phyloP scores from a whole-genome alignment of 2,329 filamentous ascomycete genomes.

The Xylaria sp. region DNA sequence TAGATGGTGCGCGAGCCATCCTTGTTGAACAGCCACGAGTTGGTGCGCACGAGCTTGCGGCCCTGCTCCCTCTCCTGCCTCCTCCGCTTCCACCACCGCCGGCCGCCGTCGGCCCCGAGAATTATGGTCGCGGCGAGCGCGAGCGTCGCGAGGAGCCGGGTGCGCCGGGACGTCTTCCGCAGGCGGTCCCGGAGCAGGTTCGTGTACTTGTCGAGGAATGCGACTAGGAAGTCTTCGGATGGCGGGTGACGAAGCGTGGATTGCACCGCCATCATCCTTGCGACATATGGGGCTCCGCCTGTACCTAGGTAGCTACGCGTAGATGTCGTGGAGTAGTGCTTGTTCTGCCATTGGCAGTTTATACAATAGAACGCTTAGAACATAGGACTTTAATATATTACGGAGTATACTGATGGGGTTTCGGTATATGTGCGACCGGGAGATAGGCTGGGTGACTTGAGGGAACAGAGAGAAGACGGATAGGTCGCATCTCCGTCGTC shows the following conservation, averaged over 20 bases:
- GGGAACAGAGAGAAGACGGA: slow-evolving; percentile 5
- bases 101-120: slow-evolving; percentile 75
- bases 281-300: slow-evolving; percentile 24
- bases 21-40: slow-evolving; percentile 91
- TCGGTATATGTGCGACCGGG: slow-evolving; percentile 2
- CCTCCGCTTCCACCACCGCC: slow-evolving; percentile 73
- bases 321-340: neutral
- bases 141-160: slow-evolving; percentile 75
- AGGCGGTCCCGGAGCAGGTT: slow-evolving; percentile 56
- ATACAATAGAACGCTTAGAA: neutral
- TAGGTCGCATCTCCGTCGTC: slow-evolving; percentile 24
- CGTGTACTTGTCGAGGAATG: slow-evolving; percentile 64
- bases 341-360: slow-evolving; percentile 27
- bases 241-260: slow-evolving; percentile 74
- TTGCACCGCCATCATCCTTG: slow-evolving; percentile 74
- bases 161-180: slow-evolving; percentile 67
- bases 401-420: neutral
- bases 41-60: slow-evolving; percentile 78
- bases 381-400: neutral
- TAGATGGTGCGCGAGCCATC: slow-evolving; percentile 95
- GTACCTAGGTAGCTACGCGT: slow-evolving; percentile 10
- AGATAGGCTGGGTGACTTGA: slow-evolving; percentile 6
- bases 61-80: slow-evolving; percentile 82
- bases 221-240: slow-evolving; percentile 68
- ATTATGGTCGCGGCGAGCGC: slow-evolving; percentile 78